Base-by-base conservation (phyloP, 2,329 filamentous ascomycete genomes). In the Ceratocystis smalleyi region DNA sequence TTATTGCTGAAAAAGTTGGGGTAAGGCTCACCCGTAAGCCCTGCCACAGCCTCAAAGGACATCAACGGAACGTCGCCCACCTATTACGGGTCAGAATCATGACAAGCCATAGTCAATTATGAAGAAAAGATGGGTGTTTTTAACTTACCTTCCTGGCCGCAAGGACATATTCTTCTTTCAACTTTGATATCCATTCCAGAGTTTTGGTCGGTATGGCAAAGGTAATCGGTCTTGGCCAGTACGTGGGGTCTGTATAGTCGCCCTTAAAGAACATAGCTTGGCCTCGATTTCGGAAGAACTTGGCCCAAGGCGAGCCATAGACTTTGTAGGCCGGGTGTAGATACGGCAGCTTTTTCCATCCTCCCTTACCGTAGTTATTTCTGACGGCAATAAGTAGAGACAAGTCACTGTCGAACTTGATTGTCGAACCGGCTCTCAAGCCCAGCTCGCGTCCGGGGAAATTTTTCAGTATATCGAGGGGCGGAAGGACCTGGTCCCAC, bases 401-500 rank as follows among this genome's bases (percentile, higher is more conserved):
- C 8, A 65, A 30, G 27, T 61, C 27, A 19, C 57, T 22, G 12
- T 61, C 47, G 43, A 61, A 65, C 32, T 32, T 6, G 1, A 65
- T 55, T 12, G 57, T 55, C 19, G 12, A 17, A n/a, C 57, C 59
- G 7, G 47, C 22, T 10, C 59, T 27, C 7, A 65, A 40, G 6
- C 47, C 63, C n/a, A 61, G 59, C 6, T 61, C 57, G 10, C 63
- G 57, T 15, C 63, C 63, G 6, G 63, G 63, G 12, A 65, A 43
- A 1, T 45, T 30, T 19, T 49, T 43, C 30, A 59, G 19, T 24
- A 22, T 57, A 8, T 27, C 30, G 10, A 47, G 24, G 15, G 32
- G n/a, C 10, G 63, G 63, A 8, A 65, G 47, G 49, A 65, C 59
- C 24, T 65, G 63, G 45, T 65, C 59, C 43, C 63, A 65, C n/a